Percentiles rank a stretch among this genome's conserved stretches.
phyloP scores from a whole-genome alignment of 768 basidiomycete species.

The Lentinus brumalis region DNA sequence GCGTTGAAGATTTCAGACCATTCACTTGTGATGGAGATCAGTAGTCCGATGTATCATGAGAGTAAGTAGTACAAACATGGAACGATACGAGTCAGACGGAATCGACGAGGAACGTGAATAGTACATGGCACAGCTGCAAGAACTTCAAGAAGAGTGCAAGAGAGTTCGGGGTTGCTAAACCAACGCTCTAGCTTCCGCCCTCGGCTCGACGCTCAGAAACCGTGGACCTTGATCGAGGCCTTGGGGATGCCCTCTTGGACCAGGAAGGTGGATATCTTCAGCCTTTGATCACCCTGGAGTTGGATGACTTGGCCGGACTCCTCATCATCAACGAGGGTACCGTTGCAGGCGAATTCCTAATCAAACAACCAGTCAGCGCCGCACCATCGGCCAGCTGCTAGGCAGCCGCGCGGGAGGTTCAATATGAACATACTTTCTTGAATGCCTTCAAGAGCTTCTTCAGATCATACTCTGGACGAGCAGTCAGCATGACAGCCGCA shows the following conservation, averaged over 20 bases:
- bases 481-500: neutral
- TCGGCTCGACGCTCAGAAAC: constrained; percentile 57
- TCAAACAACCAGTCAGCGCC: constrained; percentile 14
- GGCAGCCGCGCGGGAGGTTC: neutral
- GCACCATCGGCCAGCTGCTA: neutral
- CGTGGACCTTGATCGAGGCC: constrained; percentile 82
- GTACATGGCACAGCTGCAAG: constrained; percentile 21
- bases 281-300: constrained; percentile 96
- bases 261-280: constrained; percentile 89
- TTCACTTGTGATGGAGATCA: constrained; percentile 1
- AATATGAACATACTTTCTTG: constrained; percentile 74
- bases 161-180: constrained; percentile 20
- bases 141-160: constrained; percentile 14
- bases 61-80: constrained; percentile 30
- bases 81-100: constrained; percentile 23
- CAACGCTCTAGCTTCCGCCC: constrained; percentile 20
- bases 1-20: neutral
- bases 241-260: constrained; percentile 78
- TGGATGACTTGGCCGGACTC: constrained; percentile 98
- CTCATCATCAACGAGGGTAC: constrained; percentile 92
- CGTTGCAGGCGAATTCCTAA: constrained; percentile 98
- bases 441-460: constrained; percentile 99
- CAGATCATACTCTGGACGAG: constrained; percentile 79
- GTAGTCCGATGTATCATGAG: constrained; percentile 31
- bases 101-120: constrained; percentile 20